Conservation (phyloP, 208 protist genomes). For the Trypanosoma congolense region DNA sequence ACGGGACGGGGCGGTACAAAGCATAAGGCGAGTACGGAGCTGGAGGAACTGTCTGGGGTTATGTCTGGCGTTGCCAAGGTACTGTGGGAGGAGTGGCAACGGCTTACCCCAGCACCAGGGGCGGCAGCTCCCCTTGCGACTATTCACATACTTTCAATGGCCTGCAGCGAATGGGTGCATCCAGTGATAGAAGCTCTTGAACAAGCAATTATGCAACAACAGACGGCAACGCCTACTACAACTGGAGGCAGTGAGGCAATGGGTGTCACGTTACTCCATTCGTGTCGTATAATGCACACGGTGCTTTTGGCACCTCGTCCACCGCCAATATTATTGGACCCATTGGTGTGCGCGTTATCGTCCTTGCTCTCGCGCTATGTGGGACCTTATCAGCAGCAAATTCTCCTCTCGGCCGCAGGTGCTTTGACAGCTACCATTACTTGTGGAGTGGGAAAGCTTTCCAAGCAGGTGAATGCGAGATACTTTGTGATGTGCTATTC, state of each 20-base stretch:
- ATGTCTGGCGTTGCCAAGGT: slow-evolving; percentile 49
- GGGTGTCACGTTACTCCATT: slow-evolving; percentile 46
- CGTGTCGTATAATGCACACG: slow-evolving; percentile 39
- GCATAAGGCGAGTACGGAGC: slow-evolving; percentile 22
- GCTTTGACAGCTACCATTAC: slow-evolving; percentile 71
- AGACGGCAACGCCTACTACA: slow-evolving; percentile 3
- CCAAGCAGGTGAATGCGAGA: slow-evolving; percentile 38
- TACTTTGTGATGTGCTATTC: slow-evolving; percentile 77
- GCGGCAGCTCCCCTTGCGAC: slow-evolving; percentile 45
- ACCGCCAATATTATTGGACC: slow-evolving; percentile 56
- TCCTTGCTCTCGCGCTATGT: slow-evolving; percentile 72
- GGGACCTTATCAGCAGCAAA: slow-evolving; percentile 72
- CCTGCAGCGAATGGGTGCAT: slow-evolving; percentile 47
- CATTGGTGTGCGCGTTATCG: slow-evolving; percentile 41
- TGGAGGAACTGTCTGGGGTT: slow-evolving; percentile 38
- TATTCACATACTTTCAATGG: slow-evolving; percentile 49
- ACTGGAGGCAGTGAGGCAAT: slow-evolving; percentile 12
- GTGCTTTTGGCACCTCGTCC: slow-evolving; percentile 39
- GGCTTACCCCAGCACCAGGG: slow-evolving; percentile 34
- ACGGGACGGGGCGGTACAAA: slow-evolving; percentile 15
- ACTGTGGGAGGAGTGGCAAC: slow-evolving; percentile 57
- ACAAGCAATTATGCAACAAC: slow-evolving; percentile 36
- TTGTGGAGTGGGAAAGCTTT: slow-evolving; percentile 41
- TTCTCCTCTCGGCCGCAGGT: slow-evolving; percentile 64
- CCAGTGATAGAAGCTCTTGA: slow-evolving; percentile 49